These are phyloP conservation scores for Rhizopogon vulgaris DNA, from an alignment of 768 basidiomycete genomes.

Conservation along the genomic window DNA sequence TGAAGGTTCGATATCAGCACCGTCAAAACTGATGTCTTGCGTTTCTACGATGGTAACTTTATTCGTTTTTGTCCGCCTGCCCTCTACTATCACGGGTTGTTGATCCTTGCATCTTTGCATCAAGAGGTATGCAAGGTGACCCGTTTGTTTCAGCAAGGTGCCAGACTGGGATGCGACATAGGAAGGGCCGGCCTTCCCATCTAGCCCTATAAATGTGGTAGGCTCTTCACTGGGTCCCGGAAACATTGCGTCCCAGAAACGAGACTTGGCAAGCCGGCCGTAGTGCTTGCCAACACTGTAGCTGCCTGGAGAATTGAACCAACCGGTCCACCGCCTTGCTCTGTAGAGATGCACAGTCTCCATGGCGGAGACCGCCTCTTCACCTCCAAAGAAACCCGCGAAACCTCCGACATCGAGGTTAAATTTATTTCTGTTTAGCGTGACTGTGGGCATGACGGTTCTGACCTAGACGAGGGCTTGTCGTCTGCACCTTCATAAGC, in stretches of 20 bases:
- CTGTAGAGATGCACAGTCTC: conserved; percentile 26
- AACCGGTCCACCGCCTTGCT: conserved; percentile 28
- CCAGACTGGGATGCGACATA: conserved; percentile 24
- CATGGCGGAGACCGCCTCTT: conserved; percentile 34
- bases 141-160: conserved; percentile 21
- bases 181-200: conserved; percentile 21
- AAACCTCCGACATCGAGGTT: conserved; percentile 25
- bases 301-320: conserved; percentile 33
- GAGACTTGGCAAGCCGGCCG: conserved; percentile 21
- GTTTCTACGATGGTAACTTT: conserved; percentile 18
- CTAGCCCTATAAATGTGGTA: conserved; percentile 20
- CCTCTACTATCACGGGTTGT: not conserved
- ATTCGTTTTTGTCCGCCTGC: conserved; percentile 14
- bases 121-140: conserved; percentile 26
- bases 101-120: conserved; percentile 12
- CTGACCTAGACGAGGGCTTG: conserved; percentile 3
- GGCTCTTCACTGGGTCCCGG: conserved; percentile 23
- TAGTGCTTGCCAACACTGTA: conserved; percentile 27
- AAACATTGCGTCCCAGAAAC: conserved; percentile 26
- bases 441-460: conserved; percentile 1
- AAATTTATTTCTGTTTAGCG: conserved; percentile 7
- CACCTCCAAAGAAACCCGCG: conserved; percentile 32
- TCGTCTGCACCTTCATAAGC: not conserved
- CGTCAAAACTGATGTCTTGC: conserved; percentile 1
- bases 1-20: conserved; percentile 1